Evolutionary conservation across 1,139 yeast genomes (phyloP), one percentile per base, ranked within the genome.

Genomic region (Pichia sorboxylosa): DNA sequence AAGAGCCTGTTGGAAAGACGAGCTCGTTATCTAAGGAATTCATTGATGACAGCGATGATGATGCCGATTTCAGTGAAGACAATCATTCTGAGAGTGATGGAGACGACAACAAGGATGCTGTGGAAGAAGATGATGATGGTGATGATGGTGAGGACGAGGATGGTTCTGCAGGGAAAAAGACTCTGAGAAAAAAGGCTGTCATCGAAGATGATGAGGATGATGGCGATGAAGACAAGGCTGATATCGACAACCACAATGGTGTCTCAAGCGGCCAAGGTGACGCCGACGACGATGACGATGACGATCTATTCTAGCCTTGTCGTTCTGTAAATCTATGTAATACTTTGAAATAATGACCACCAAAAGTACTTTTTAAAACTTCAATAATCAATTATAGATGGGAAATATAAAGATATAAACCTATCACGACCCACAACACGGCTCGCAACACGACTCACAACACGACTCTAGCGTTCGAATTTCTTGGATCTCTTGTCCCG

Each of bases 401-500:
- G n/a, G n/a, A n/a, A n/a, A n/a, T n/a, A n/a, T n/a, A n/a, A n/a
- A n/a, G n/a, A n/a, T n/a, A n/a, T n/a, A n/a, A n/a, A n/a, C n/a
- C n/a, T n/a, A n/a, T n/a, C n/a, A n/a, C n/a, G n/a, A n/a, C n/a
- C n/a, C n/a, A n/a, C n/a, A n/a, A n/a, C n/a, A n/a, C n/a, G n/a
- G n/a, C n/a, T n/a, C n/a, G n/a, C n/a, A n/a, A n/a, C n/a, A n/a
- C n/a, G n/a, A n/a, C n/a, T n/a, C n/a, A n/a, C n/a, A n/a, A n/a
- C n/a, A n/a, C n/a, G n/a, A n/a, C n/a, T n/a, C n/a, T 35, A 53
- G 30, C 40, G 47, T 41, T 53, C 57, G 29, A 39, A 55, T 34
- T 48, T 54, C 43, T 45, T 53, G 22, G 51, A 39, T 34, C 55
- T 65, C 39, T 64, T 53, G 20, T 59, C 54, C 50, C 68, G 69